Conservation (phyloP, 2,329 filamentous ascomycete species). For the Ceratocystis papillata region DNA sequence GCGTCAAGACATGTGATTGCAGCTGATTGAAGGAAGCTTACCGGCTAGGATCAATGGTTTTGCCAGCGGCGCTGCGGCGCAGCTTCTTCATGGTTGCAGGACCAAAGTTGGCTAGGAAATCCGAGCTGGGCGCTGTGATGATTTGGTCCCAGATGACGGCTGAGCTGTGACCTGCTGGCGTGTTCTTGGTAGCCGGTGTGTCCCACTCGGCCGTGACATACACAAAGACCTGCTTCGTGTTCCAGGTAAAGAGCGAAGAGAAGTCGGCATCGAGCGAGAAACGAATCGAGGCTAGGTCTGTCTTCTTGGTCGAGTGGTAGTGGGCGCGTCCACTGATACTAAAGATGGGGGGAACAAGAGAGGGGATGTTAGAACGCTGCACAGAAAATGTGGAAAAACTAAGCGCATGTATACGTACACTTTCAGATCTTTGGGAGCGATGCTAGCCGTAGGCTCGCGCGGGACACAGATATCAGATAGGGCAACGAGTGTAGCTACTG, state of each 20-base stretch:
- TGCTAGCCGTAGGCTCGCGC: slow-evolving; percentile 51
- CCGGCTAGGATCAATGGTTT: slow-evolving; percentile 49
- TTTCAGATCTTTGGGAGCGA: slow-evolving; percentile 66
- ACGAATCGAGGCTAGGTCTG: slow-evolving; percentile 89
- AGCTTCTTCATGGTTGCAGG: slow-evolving; percentile 53
- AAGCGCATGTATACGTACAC: slow-evolving; percentile 49
- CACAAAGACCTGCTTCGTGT: slow-evolving; percentile 96
- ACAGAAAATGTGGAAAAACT: not conserved
- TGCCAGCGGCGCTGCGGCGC: slow-evolving; percentile 47
- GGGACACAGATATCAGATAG: slow-evolving; percentile 62
- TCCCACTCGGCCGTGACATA: slow-evolving; percentile 79
- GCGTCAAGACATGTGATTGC: not conserved
- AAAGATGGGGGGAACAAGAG: slow-evolving; percentile 21
- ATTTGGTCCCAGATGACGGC: slow-evolving; percentile 95
- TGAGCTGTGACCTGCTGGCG: slow-evolving; percentile 37
- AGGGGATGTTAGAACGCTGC: not conserved
- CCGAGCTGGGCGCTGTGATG: slow-evolving; percentile 62
- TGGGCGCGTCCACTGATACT: slow-evolving; percentile 86
- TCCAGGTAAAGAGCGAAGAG: slow-evolving; percentile 91
- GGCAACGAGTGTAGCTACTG: slow-evolving; percentile 68
- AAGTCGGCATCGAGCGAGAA: slow-evolving; percentile 92
- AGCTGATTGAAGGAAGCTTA: slow-evolving; percentile 29
- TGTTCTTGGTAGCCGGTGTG: slow-evolving; percentile 28
- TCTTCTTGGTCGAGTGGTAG: slow-evolving; percentile 84
- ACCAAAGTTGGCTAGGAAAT: slow-evolving; percentile 51